phyloP scores from a whole-genome alignment of 2,329 filamentous ascomycete species.

The Apiospora koreana region DNA sequence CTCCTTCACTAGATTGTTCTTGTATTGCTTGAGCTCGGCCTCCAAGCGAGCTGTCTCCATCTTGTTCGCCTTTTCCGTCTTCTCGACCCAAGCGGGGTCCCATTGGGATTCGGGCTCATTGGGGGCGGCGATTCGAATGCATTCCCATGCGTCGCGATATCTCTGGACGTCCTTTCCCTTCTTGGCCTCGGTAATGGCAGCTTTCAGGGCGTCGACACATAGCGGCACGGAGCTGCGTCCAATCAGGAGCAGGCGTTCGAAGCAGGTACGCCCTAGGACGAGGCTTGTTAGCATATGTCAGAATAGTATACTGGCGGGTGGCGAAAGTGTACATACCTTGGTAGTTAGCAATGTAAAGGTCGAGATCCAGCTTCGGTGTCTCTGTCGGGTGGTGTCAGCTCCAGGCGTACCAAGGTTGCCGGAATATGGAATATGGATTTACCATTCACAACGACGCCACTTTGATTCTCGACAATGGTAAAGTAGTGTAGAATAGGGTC shows the following conservation, averaged over 20 bases:
- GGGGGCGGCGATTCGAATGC: constrained; percentile 64
- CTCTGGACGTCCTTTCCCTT: constrained; percentile 69
- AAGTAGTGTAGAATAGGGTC: constrained; percentile 38
- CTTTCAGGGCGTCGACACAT: constrained; percentile 76
- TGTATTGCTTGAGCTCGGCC: constrained; percentile 84
- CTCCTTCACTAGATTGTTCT: constrained; percentile 96
- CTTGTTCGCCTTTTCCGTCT: constrained; percentile 65
- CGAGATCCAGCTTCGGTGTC: constrained; percentile 84
- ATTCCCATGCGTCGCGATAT: constrained; percentile 70
- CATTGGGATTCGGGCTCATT: constrained; percentile 65
- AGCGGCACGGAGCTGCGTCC: constrained; percentile 76
- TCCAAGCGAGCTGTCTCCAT: constrained; percentile 76
- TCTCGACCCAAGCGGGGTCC: constrained; percentile 77
- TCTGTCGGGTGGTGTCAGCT: constrained; percentile 47
- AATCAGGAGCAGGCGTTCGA: constrained; percentile 80
- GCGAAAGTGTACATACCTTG: constrained; percentile 55
- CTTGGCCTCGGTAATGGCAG: constrained; percentile 76
- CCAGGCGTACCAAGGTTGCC: not conserved
- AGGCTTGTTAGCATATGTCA: constrained; percentile 14
- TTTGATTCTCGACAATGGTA: constrained; percentile 46
- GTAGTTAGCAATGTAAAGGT: constrained; percentile 90
- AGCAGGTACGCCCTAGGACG: constrained; percentile 72
- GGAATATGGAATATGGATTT: not conserved
- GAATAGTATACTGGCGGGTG: not conserved
- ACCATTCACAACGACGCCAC: constrained; percentile 51